Conservation (phyloP, 495 filamentous ascomycete species). For the Evansstolkia leycettana region DNA sequence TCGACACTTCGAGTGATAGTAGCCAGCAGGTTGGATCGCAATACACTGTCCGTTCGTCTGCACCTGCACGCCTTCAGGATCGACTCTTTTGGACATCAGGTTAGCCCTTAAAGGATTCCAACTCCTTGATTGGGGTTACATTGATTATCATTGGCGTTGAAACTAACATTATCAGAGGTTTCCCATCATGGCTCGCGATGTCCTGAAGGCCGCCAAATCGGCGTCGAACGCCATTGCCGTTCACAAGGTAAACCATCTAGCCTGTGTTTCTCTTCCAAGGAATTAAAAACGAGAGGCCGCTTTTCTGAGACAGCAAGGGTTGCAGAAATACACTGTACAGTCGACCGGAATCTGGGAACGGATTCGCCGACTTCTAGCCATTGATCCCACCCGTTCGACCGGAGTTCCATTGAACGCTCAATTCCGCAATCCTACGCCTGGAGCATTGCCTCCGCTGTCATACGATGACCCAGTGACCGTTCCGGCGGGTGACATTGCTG, state of each 20-base stretch:
- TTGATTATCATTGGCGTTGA: neutral
- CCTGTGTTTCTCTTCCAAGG: neutral
- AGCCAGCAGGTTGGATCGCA: neutral
- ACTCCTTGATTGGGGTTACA: neutral
- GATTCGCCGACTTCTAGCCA: conserved; percentile 61
- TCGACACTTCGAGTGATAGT: no score
- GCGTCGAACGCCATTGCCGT: conserved; percentile 19
- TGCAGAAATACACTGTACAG: conserved; percentile 94
- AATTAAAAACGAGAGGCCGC: neutral
- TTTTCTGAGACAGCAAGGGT: neutral
- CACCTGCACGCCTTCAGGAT: neutral
- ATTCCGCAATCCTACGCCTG: conserved; percentile 82
- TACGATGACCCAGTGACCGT: conserved; percentile 88
- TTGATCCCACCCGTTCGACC: conserved; percentile 82
- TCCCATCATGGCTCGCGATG: conserved; percentile 26
- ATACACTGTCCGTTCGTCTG: neutral
- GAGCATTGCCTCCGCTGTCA: conserved; percentile 54
- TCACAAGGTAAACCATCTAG: neutral
- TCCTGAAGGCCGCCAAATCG: conserved; percentile 30
- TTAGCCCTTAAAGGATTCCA: neutral
- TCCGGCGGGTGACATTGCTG: conserved; percentile 89
- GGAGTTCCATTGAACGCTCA: conserved; percentile 88
- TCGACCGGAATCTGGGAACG: conserved; percentile 82
- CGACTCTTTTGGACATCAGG: neutral
- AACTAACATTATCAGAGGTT: no score